Evolutionary conservation across 2,329 filamentous ascomycete species (phyloP).

Genomic region (Tothia fuscella): DNA sequence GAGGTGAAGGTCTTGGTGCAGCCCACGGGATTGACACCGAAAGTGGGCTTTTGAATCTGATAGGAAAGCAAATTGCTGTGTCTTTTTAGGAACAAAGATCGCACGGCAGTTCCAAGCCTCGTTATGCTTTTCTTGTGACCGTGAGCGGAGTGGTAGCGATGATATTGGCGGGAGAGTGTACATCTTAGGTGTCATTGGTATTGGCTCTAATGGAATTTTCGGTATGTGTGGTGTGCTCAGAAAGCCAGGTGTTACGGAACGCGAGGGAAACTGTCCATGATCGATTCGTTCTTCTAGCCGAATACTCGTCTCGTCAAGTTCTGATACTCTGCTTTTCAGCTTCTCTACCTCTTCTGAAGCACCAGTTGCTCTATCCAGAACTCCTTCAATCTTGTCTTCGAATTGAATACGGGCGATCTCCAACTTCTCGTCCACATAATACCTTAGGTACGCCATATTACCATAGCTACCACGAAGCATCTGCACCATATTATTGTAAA

Average conservation of each 20-base stretch:
- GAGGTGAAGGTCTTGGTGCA: conserved; percentile 27
- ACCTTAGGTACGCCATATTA: conserved; percentile 9
- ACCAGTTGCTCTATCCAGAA: conserved; percentile 7
- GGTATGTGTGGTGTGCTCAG: neutral
- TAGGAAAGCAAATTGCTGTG: conserved; percentile 26
- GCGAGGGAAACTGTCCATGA: conserved; percentile 2
- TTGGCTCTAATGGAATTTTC: neutral
- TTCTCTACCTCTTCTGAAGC: conserved; percentile 4
- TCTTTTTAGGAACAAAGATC: conserved; percentile 26
- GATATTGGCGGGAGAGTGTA: conserved; percentile 2
- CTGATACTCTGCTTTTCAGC: conserved; percentile 4
- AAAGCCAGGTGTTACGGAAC: conserved; percentile 8
- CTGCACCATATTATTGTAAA: conserved; percentile 6
- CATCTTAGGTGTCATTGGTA: neutral
- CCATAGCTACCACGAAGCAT: conserved; percentile 5
- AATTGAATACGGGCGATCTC: conserved; percentile 7
- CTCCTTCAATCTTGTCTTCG: conserved; percentile 11
- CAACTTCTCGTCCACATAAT: conserved; percentile 11
- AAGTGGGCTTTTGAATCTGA: conserved; percentile 26
- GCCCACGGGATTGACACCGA: conserved; percentile 26
- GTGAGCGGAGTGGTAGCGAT: conserved; percentile 25
- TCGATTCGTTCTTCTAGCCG: conserved; percentile 10
- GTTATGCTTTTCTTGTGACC: conserved; percentile 19
- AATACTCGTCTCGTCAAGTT: conserved; percentile 9
- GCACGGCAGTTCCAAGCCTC: conserved; percentile 26